A percentile compares a stretch with the other conserved stretches of the same genome.
phyloP scores from a whole-genome alignment of 2,329 filamentous ascomycete genomes.

The Aureobasidium sp. region DNA sequence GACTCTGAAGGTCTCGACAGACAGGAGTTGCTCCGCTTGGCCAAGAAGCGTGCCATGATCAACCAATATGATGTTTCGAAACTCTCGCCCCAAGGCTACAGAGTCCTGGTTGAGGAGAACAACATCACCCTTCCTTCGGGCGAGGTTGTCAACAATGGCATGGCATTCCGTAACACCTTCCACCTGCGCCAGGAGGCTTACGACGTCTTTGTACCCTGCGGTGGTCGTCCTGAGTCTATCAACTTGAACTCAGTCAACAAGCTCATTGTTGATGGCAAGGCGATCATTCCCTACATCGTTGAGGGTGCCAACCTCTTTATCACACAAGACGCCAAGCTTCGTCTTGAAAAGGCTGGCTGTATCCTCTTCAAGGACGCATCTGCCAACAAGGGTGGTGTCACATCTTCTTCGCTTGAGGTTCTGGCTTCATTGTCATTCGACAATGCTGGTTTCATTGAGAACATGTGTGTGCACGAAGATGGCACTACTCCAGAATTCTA shows the following conservation, averaged over 20 bases:
- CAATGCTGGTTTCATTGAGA: slow-evolving; percentile 74
- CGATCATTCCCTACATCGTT: slow-evolving; percentile 84
- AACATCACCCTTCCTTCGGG: slow-evolving; percentile 83
- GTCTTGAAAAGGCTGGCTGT: slow-evolving; percentile 89
- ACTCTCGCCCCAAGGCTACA: slow-evolving; percentile 81
- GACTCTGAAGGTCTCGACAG: slow-evolving; percentile 86
- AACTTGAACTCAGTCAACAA: slow-evolving; percentile 81
- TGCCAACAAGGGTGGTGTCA: slow-evolving; percentile 97
- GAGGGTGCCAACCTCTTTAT: slow-evolving; percentile 98
- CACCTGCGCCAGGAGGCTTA: slow-evolving; percentile 70
- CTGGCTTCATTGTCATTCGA: slow-evolving; percentile 92
- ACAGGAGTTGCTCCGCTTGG: slow-evolving; percentile 74
- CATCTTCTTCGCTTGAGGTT: slow-evolving; percentile 92
- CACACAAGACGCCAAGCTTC: slow-evolving; percentile 94
- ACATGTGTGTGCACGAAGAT: slow-evolving; percentile 83
- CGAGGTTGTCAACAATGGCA: slow-evolving; percentile 84
- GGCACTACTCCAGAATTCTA: slow-evolving; percentile 86
- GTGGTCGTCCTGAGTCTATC: slow-evolving; percentile 92
- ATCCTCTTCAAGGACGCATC: slow-evolving; percentile 96
- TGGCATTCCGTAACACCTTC: slow-evolving; percentile 94
- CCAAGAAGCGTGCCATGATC: slow-evolving; percentile 84
- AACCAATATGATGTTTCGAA: slow-evolving; percentile 76
- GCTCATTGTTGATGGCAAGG: slow-evolving; percentile 85
- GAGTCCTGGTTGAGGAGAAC: slow-evolving; percentile 83
- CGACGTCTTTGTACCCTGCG: slow-evolving; percentile 91